phyloP scores from a whole-genome alignment of 2,329 filamentous ascomycete species.

The Catunica adiposa region DNA sequence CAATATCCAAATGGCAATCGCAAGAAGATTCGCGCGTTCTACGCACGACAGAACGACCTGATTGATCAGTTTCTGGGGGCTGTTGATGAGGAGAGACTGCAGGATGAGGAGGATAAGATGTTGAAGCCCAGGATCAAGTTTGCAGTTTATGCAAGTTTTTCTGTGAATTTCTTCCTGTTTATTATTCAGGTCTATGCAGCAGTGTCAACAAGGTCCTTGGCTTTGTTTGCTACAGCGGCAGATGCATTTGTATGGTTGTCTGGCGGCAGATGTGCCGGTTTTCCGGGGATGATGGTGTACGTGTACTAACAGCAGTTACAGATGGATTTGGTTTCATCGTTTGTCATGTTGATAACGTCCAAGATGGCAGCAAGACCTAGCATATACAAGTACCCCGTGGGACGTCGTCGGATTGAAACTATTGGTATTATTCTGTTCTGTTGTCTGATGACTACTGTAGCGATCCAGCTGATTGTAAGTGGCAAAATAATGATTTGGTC shows the following conservation, averaged over 20 bases:
- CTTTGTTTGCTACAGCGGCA: constrained; percentile 47
- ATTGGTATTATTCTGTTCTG: constrained; percentile 50
- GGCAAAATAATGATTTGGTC: too few species aligned
- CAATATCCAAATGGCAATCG: constrained; percentile 31
- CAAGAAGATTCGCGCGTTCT: constrained; percentile 29
- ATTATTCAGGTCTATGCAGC: constrained; percentile 43
- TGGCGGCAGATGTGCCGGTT: neutral
- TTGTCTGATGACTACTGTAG: constrained; percentile 49
- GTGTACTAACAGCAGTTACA: constrained; percentile 16
- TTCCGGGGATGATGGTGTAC: neutral
- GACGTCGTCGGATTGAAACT: constrained; percentile 45
- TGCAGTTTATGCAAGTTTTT: constrained; percentile 35
- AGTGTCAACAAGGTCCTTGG: constrained; percentile 40
- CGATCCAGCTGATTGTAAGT: constrained; percentile 41
- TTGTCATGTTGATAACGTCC: constrained; percentile 45
- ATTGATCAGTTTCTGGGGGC: constrained; percentile 38
- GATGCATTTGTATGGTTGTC: constrained; percentile 37
- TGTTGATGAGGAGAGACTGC: constrained; percentile 36
- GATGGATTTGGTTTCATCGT: constrained; percentile 48
- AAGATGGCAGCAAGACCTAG: constrained; percentile 42
- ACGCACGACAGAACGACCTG: constrained; percentile 30
- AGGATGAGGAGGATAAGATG: constrained; percentile 32
- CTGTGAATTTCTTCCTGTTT: constrained; percentile 36
- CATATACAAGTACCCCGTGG: constrained; percentile 46
- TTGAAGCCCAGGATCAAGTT: constrained; percentile 36